Evolutionary conservation across 2,329 filamentous ascomycete species (phyloP).

Genomic region (Sclerotiophoma versabilis): DNA sequence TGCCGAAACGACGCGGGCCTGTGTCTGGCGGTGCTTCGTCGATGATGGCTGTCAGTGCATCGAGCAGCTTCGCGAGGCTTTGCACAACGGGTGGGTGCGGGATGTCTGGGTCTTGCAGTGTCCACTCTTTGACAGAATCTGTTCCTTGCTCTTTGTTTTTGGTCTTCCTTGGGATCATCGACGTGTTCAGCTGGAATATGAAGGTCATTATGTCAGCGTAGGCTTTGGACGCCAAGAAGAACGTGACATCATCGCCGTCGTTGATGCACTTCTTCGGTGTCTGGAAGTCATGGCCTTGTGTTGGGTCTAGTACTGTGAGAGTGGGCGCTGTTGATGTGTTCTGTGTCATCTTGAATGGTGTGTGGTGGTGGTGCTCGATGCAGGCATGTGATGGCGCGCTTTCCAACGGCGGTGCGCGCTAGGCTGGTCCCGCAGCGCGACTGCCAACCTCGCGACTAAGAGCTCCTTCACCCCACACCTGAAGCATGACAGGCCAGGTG

Average conservation of each 20-base stretch:
- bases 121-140: slow-evolving; percentile 61
- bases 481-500: background rate
- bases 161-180: slow-evolving; percentile 75
- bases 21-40: slow-evolving; percentile 82
- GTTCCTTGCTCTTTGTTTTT: slow-evolving; percentile 46
- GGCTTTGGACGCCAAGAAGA: slow-evolving; percentile 80
- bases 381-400: slow-evolving; percentile 34
- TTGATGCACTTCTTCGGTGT: slow-evolving; percentile 82
- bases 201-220: slow-evolving; percentile 90
- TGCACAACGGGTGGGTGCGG: slow-evolving; percentile 65
- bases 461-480: slow-evolving; percentile 17
- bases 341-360: slow-evolving; percentile 29
- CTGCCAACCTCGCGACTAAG: background rate
- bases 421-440: slow-evolving; percentile 11
- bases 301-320: slow-evolving; percentile 32
- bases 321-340: slow-evolving; percentile 24
- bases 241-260: slow-evolving; percentile 79
- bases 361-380: slow-evolving; percentile 11
- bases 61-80: slow-evolving; percentile 71
- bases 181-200: slow-evolving; percentile 85
- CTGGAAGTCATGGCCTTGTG: slow-evolving; percentile 59
- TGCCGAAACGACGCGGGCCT: slow-evolving; percentile 89
- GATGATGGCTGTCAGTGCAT: slow-evolving; percentile 70
- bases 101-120: slow-evolving; percentile 52
- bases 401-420: slow-evolving; percentile 2